These are phyloP conservation scores for Penicillium alfredii DNA, from an alignment of 495 filamentous ascomycete genomes.

Conservation along the genomic window DNA sequence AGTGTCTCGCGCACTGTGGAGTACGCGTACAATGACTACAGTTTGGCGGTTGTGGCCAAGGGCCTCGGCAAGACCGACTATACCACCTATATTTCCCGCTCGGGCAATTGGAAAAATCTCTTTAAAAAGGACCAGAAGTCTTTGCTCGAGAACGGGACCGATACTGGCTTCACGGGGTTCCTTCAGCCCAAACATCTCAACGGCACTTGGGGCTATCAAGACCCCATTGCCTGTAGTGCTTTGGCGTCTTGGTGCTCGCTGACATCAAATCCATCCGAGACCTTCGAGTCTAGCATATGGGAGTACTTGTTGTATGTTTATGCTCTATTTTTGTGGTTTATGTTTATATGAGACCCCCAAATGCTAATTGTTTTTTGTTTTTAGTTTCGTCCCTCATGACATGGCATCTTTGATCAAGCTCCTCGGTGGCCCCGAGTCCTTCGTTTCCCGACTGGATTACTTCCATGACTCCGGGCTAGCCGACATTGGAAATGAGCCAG, in stretches of 20 bases:
- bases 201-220: conserved; percentile 61
- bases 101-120: conserved; percentile 63
- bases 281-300: conserved; percentile 67
- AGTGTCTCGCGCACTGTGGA: conserved; percentile 68
- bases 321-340: not conserved
- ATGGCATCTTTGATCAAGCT: conserved; percentile 54
- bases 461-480: conserved; percentile 60
- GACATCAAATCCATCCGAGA: conserved; percentile 58
- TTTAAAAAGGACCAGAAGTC: conserved; percentile 59
- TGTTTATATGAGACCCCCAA: conserved; percentile 2
- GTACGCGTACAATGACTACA: conserved; percentile 73
- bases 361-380: no score
- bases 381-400: conserved; percentile 63
- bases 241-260: conserved; percentile 54
- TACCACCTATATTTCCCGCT: conserved; percentile 56
- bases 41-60: conserved; percentile 55
- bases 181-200: conserved; percentile 62
- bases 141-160: conserved; percentile 44
- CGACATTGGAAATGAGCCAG: conserved; percentile 67
- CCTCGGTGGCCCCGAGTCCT: conserved; percentile 53
- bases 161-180: conserved; percentile 62
- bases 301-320: conserved; percentile 50
- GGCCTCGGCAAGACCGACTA: conserved; percentile 47
- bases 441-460: conserved; percentile 58
- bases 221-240: conserved; percentile 61